A percentile compares a stretch with the other conserved stretches of the same genome.
Conservation (phyloP, 2,329 filamentous ascomycete genomes). For the Colletotrichum spaethianum region DNA sequence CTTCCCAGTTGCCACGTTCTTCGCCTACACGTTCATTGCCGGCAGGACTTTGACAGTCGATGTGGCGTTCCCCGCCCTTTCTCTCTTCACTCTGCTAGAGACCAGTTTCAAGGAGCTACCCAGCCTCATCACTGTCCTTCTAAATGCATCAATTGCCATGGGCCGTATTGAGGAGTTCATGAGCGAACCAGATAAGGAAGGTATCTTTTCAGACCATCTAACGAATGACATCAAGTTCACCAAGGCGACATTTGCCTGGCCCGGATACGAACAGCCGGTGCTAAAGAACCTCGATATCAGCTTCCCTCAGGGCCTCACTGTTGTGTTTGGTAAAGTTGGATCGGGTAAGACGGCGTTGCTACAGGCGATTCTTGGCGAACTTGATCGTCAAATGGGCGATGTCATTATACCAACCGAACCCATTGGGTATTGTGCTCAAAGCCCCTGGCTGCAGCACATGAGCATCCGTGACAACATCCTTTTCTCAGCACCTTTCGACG, state of each 20-base stretch:
- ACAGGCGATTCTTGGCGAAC: conserved; percentile 71
- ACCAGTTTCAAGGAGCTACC: conserved; percentile 82
- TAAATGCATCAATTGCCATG: conserved; percentile 88
- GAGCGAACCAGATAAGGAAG: conserved; percentile 83
- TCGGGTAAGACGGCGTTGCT: conserved; percentile 74
- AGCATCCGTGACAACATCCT: conserved; percentile 76
- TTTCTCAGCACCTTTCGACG: conserved; percentile 71
- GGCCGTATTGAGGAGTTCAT: conserved; percentile 89
- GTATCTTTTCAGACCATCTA: conserved; percentile 56
- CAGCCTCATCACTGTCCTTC: conserved; percentile 78
- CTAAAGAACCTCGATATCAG: conserved; percentile 62
- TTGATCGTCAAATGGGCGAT: conserved; percentile 74
- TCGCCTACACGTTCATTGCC: conserved; percentile 82
- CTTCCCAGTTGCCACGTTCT: conserved; percentile 87
- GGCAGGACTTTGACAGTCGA: conserved; percentile 80
- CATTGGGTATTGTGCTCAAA: conserved; percentile 71
- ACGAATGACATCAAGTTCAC: conserved; percentile 66
- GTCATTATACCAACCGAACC: conserved; percentile 63
- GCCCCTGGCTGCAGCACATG: conserved; percentile 77
- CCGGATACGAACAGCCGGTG: conserved; percentile 71
- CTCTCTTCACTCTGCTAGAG: conserved; percentile 84
- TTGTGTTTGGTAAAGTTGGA: conserved; percentile 72
- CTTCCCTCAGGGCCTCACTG: conserved; percentile 65
- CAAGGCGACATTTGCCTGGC: conserved; percentile 84
- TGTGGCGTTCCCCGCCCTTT: conserved; percentile 87